Evolutionary conservation across 176 grass and related monocot genomes (phyloP).

Genomic region (Melocanna baccifera): DNA sequence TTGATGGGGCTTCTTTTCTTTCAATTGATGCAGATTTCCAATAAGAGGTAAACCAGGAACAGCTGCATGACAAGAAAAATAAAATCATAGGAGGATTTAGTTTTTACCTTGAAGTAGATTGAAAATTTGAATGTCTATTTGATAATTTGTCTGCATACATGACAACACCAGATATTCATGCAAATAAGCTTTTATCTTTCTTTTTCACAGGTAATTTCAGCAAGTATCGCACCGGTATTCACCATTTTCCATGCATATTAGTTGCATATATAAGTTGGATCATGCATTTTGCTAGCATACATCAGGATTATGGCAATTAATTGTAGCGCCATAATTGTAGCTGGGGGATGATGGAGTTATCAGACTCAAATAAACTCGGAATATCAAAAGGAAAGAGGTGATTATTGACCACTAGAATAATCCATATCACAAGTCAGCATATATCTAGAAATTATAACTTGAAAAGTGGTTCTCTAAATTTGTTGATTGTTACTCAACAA

Average conservation of each 20-base stretch:
- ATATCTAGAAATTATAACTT: not conserved
- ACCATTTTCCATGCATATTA: no score
- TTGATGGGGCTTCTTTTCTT: constrained; percentile 82
- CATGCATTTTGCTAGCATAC: not conserved
- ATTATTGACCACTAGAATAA: not conserved
- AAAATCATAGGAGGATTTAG: not conserved
- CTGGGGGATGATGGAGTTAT: not conserved
- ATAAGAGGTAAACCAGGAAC: constrained; percentile 78
- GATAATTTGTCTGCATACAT: not conserved
- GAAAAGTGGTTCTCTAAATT: not conserved
- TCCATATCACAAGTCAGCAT: not conserved
- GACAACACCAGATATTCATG: not conserved
- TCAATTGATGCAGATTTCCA: constrained; percentile 82
- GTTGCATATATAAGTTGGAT: no score
- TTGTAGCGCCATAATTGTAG: not conserved
- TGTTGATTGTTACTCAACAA: not conserved
- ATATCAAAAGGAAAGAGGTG: not conserved
- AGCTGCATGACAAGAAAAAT: constrained; percentile 46
- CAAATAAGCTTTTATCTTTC: not conserved
- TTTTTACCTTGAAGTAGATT: not conserved
- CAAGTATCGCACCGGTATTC: no score
- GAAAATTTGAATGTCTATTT: not conserved
- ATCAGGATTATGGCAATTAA: not conserved
- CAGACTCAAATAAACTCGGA: not conserved
- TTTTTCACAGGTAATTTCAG: not conserved